Evolutionary conservation across 805 yeast species (phyloP), one percentile per base, ranked within the genome.

Genomic region (Teunomyces lycoperdinae): DNA sequence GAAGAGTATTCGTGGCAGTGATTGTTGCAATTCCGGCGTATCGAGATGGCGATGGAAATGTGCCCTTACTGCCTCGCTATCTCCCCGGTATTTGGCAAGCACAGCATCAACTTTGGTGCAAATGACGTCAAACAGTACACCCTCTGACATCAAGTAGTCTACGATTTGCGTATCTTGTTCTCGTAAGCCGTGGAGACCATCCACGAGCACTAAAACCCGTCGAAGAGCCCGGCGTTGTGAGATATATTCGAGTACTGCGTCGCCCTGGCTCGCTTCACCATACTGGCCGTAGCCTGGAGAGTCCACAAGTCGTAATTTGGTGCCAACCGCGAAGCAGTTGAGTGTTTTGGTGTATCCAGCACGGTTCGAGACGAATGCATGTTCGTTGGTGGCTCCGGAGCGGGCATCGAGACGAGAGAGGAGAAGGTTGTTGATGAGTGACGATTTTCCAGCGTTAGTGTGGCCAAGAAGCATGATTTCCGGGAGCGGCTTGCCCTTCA

Each of bases 271-370:
- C 7, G 58, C 60, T 11, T 75, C 76, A 13, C 95, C 90, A 51
- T 76, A 80, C 34, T 67, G 76, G 2, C 98, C 98, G 62, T 91
- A 91, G 0, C 98, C 98, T 0, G 98, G 98, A 20, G 89, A 78
- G 61, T 91, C 98, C 2, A 89, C 79, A 3, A 91, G 57, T 50
- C 89, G 71, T 39, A 91, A 70, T 47, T 76, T 70, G 43, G 79
- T 78, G 3, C 86, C 86, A 9, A 87, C 66, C 49, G 82, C 85
- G 66, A 77, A 90, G 53, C 88, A 83, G 59, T 87, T 87, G 58
- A 90, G 67, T 3, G 92, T 77, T 44, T 77, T 76, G 3, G 85
- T 80, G 52, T 67, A 78, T 5, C 87, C 88, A 16, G 84, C 82
- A 50, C 71, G 68, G 49, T 66, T 67, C 0, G 85, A 80, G 1